Conservation (phyloP, 169 alveolate species). For the Theileria annulata region DNA sequence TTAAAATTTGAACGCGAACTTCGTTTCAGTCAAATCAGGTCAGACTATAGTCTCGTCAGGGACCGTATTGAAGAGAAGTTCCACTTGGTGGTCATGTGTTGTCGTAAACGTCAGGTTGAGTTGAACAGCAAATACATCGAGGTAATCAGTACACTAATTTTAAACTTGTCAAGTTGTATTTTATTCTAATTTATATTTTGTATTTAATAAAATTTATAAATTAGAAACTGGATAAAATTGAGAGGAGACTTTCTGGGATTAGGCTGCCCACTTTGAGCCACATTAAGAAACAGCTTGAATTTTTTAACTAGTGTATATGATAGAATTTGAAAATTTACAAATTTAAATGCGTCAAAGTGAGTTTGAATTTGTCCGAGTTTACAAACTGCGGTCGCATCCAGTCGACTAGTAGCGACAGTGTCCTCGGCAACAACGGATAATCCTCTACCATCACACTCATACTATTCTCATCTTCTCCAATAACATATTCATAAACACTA, state of each 20-base stretch:
- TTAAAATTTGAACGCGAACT: constrained; percentile 24
- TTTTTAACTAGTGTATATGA: constrained; percentile 16
- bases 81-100: constrained; percentile 36
- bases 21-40: constrained; percentile 6
- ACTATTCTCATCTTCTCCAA: constrained; percentile 45
- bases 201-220: too few relatives aligned
- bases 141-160: constrained; percentile 4
- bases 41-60: constrained; percentile 29
- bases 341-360: background rate
- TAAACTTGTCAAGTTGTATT: too few relatives aligned
- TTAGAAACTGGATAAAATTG: constrained; percentile 35
- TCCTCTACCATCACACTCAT: constrained; percentile 61
- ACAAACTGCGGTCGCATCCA: constrained; percentile 37
- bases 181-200: too few relatives aligned
- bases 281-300: constrained; percentile 25
- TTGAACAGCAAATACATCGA: constrained; percentile 18
- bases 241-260: constrained; percentile 3
- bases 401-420: constrained; percentile 37
- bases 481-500: constrained; percentile 37
- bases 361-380: constrained; percentile 7
- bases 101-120: constrained; percentile 40
- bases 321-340: background rate
- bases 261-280: constrained; percentile 20
- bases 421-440: constrained; percentile 58
- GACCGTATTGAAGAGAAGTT: constrained; percentile 31